These are phyloP conservation scores for Cucurbita pepo DNA, from an alignment of 306 rosid species.

Conservation along the genomic window DNA sequence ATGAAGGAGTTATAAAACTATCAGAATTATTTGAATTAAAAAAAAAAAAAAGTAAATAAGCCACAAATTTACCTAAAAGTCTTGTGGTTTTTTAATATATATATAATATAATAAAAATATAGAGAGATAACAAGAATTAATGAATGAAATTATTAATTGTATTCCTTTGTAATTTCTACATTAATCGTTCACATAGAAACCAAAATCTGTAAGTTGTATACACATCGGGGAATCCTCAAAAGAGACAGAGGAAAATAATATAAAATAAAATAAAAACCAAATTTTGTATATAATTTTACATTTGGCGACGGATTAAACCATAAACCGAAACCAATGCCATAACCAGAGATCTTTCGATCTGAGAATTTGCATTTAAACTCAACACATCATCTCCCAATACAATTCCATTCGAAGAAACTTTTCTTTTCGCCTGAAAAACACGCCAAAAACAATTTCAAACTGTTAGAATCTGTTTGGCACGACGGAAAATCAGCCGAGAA, in stretches of 20 bases:
- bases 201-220: neutral
- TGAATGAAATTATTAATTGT: neutral
- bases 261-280: neutral
- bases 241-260: too few species aligned
- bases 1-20: too few species aligned
- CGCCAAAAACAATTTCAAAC: neutral
- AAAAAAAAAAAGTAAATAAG: too few species aligned
- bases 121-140: neutral
- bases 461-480: neutral
- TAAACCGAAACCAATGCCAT: conserved; percentile 49
- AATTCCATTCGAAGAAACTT: conserved; percentile 31
- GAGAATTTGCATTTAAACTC: conserved; percentile 29
- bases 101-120: neutral
- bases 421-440: conserved; percentile 52
- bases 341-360: conserved; percentile 42
- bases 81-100: too few species aligned
- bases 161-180: neutral
- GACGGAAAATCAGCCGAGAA: neutral
- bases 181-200: neutral
- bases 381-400: conserved; percentile 56
- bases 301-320: conserved; percentile 40
- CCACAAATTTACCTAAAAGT: too few species aligned
- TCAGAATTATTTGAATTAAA: too few species aligned
- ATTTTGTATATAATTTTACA: conserved; percentile 16
- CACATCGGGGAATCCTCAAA: neutral